phyloP scores from a whole-genome alignment of 169 alveolate species.

The Plasmodium yoelii region DNA sequence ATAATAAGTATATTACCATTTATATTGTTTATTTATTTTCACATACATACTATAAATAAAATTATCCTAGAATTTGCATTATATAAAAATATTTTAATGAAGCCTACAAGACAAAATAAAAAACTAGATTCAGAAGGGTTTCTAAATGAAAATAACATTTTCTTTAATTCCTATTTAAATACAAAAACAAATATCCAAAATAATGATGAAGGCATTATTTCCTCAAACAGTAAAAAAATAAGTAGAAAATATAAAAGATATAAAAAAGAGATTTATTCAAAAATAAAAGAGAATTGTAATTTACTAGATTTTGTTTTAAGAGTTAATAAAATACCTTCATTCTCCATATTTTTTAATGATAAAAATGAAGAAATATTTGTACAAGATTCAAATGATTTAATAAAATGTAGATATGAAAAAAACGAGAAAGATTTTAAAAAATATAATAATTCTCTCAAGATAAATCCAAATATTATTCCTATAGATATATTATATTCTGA shows the following conservation, averaged over 20 bases:
- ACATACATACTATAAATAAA: conserved; percentile 28
- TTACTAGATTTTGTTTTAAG: conserved; percentile 42
- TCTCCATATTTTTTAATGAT: conserved; percentile 48
- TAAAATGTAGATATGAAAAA: neutral
- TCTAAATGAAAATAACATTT: conserved; percentile 25
- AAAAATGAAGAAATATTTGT: conserved; percentile 68
- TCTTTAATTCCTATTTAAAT: neutral
- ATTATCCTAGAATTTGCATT: conserved; percentile 69
- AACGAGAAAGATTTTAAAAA: conserved; percentile 1
- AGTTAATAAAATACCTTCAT: conserved; percentile 49
- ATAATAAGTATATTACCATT: conserved; percentile 33
- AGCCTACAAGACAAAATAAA: conserved; percentile 5
- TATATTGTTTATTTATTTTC: conserved; percentile 47
- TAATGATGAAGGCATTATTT: neutral
- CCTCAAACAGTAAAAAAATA: neutral
- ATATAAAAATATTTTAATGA: conserved; percentile 31
- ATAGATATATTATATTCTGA: conserved; percentile 51
- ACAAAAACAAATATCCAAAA: neutral
- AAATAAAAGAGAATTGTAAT: neutral
- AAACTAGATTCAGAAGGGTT: conserved; percentile 18
- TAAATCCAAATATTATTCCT: conserved; percentile 10
- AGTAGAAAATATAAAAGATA: neutral
- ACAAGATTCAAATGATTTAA: neutral
- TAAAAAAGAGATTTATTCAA: neutral
- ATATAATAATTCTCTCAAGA: neutral